Evolutionary conservation across 2,329 filamentous ascomycete species (phyloP), one percentile per base, ranked within the genome.

Genomic region (Monosporascus sp.): DNA sequence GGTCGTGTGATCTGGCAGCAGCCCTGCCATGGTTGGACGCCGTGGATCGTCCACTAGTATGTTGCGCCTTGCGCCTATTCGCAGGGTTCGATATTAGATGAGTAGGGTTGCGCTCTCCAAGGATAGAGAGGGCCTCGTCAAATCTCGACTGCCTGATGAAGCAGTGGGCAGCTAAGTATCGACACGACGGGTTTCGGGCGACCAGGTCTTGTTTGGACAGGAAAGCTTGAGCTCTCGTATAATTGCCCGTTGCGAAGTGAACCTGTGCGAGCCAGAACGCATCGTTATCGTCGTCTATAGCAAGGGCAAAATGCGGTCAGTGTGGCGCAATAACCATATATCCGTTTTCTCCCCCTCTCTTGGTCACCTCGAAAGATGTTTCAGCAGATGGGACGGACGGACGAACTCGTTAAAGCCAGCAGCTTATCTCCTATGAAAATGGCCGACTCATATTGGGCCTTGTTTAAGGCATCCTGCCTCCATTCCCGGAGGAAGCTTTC

Each of bases 191-290:
- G 64, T 89, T 97, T 63, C 89, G 85, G 45, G 83, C 74, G 62
- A 94, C 83, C 57, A 97, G 83, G 69, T 95, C 89, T 69, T 92
- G 87, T 64, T 90, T 87, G 31, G 86, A 84, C 57, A 99, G 84
- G 60, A 97, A 89, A 24, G 90, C 83, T 64, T 96, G 87, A 3
- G 94, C 92, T 64, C 94, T 88, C 8, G 88, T 94, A 71, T 96
- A 97, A 76, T 97, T 96, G 64, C 91, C 92, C 48, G 91, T 94
- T 50, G 87, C 88, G 74, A 97, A 99, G 73, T 99, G 93, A 38
- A 96, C 91, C 73, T 97, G 93, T n/a, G 94, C 94, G 44, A 99
- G 86, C 88, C 91, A 97, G 68, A 96, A 96, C 41, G 92, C 93
- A 70, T 99, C 94, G 60, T 90, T 87, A 66, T 96, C 91, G 69